Conservation (phyloP, 1,284 basidiomycete species). For the Volvariella volvacea region DNA sequence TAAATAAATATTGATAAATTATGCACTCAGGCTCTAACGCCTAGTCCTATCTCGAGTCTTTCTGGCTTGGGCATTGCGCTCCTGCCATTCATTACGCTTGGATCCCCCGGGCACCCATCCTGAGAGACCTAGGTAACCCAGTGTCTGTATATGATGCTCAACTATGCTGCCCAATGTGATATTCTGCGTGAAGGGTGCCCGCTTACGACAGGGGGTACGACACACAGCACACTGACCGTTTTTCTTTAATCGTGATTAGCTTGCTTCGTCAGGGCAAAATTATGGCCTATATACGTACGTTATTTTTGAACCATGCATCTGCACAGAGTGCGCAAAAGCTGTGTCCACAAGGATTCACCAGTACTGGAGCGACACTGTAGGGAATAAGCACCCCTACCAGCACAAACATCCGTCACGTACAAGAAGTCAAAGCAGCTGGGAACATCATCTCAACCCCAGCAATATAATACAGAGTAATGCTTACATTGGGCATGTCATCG, state of each 20-base stretch:
- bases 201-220: conserved; percentile 28
- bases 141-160: conserved; percentile 36
- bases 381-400: background rate
- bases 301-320: conserved; percentile 38
- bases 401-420: conserved; percentile 25
- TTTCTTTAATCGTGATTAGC: conserved; percentile 21
- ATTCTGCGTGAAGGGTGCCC: conserved; percentile 43
- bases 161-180: conserved; percentile 44
- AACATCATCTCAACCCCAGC: too few species aligned
- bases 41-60: too few species aligned
- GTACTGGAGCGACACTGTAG: conserved; percentile 41
- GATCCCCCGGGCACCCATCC: conserved; percentile 41
- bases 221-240: conserved; percentile 40
- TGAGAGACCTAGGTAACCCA: conserved; percentile 28
- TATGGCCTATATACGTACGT: conserved; percentile 26
- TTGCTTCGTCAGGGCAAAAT: conserved; percentile 6
- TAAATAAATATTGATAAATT: background rate
- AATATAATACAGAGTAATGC: conserved; percentile 17
- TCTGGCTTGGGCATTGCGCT: conserved; percentile 19
- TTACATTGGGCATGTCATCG: conserved; percentile 51
- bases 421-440: conserved; percentile 49
- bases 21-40: too few species aligned
- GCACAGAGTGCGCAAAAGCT: conserved; percentile 49
- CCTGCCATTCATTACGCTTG: conserved; percentile 36
- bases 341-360: conserved; percentile 52